Base-by-base conservation (phyloP, 1,139 yeast species). In the Cylindricascospora bacillispora region DNA sequence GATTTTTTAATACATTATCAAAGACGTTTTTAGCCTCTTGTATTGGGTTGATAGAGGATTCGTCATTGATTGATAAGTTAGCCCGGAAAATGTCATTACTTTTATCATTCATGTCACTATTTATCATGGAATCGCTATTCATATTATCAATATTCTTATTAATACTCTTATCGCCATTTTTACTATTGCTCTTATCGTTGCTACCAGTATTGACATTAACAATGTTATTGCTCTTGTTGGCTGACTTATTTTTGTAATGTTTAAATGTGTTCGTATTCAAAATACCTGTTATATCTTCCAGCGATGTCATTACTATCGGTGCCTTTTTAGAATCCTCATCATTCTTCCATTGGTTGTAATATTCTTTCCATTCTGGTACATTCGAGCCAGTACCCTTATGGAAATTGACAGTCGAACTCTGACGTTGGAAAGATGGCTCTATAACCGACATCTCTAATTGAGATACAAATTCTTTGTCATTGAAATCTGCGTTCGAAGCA, bases 201-300 rank as follows among this genome's bases (percentile, higher is more conserved):
- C n/a, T n/a, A n/a, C n/a, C n/a, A n/a, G n/a, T n/a, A n/a, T n/a
- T n/a, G n/a, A n/a, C n/a, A n/a, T n/a, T n/a, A n/a, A n/a, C n/a
- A n/a, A n/a, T 22, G 15, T 14, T 11, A 15, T 15, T 7, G 23
- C 15, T 9, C 13, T 25, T n/a, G n/a, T 24, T 22, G 13, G 11
- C 15, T 16, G 14, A 10, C 18, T 22, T 28, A 18, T 27, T 12
- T 10, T 19, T 10, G 22, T 40, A 42, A 19, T 41, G 38, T 31
- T 43, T 45, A 28, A 45, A 45, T 9, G 51, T 46, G 23, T 46
- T 46, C 9, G 50, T 29, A 21, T 29, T 37, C 3, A 47, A 49
- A 16, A 46, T 40, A 4, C 47, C 40, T 5, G 52, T 44, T 7
- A 47, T 37, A 34, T 47, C 52, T 28, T 42, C 43, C 20, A 47